Evolutionary conservation across 2,329 filamentous ascomycete species (phyloP).

Genomic region (Cladosporium sp.): DNA sequence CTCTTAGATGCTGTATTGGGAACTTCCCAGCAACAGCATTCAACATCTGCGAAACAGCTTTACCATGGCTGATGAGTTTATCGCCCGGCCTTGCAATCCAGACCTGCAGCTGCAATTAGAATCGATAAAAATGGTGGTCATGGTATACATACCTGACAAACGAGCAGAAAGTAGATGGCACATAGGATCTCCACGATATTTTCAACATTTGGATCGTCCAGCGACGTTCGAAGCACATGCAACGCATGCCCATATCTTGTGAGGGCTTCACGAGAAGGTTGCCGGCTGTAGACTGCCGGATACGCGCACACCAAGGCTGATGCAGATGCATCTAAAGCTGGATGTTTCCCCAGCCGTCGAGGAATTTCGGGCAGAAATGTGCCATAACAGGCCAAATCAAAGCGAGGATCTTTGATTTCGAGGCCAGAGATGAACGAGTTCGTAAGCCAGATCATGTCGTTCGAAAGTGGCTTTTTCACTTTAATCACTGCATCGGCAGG

Average conservation of each 20-base stretch:
- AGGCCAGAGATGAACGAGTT: slow-evolving; percentile 10
- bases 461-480: neutral
- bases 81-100: slow-evolving; percentile 19
- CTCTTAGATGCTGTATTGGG: neutral
- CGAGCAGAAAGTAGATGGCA: slow-evolving; percentile 23
- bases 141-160: slow-evolving; percentile 23
- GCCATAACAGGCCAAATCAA: slow-evolving; percentile 21
- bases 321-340: slow-evolving; percentile 25
- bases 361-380: slow-evolving; percentile 20
- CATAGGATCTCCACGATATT: slow-evolving; percentile 21
- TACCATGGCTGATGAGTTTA: slow-evolving; percentile 11
- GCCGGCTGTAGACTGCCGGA: slow-evolving; percentile 4
- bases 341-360: slow-evolving; percentile 18
- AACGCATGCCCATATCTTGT: slow-evolving; percentile 20
- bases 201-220: slow-evolving; percentile 8
- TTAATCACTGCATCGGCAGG: neutral
- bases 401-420: slow-evolving; percentile 21
- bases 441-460: neutral
- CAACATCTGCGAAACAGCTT: slow-evolving; percentile 15
- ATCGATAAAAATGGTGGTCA: neutral
- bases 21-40: slow-evolving; percentile 19
- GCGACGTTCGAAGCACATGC: slow-evolving; percentile 5
- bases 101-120: neutral
- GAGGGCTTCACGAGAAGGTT: slow-evolving; percentile 9
- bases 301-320: slow-evolving; percentile 21